Conservation (phyloP, 306 rosid genomes). For the Lotus japonicus region DNA sequence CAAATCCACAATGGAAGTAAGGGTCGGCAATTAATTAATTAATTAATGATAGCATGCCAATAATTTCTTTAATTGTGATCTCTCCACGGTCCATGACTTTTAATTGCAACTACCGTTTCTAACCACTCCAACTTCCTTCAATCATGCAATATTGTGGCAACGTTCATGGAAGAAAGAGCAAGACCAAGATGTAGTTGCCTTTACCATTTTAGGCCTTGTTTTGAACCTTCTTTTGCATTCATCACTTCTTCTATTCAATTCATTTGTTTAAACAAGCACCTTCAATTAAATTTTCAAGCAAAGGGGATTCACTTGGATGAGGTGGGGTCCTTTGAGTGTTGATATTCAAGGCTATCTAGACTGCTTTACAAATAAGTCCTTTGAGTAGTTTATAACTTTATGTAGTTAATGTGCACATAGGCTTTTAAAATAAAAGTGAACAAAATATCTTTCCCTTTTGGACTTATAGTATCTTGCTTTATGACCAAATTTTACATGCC, state of each 20-base stretch:
- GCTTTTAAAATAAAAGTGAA: not conserved
- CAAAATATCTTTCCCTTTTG: not conserved
- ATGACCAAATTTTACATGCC: slow-evolving; percentile 10
- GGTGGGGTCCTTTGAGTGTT: slow-evolving; percentile 29
- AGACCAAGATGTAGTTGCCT: slow-evolving; percentile 14
- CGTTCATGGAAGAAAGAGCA: slow-evolving; percentile 12
- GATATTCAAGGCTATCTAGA: slow-evolving; percentile 21
- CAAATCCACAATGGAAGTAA: slow-evolving; percentile 14
- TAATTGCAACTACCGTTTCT: slow-evolving; percentile 19
- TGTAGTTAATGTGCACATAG: not conserved
- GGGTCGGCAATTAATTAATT: slow-evolving; percentile 18
- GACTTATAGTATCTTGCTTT: not conserved
- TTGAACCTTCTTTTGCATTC: slow-evolving; percentile 10
- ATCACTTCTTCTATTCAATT: not conserved
- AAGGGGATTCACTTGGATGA: not conserved
- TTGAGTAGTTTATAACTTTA: no score
- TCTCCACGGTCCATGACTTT: slow-evolving; percentile 23
- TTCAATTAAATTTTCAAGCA: not conserved
- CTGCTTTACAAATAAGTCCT: not conserved
- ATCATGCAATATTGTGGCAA: slow-evolving; percentile 41
- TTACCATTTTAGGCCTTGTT: slow-evolving; percentile 20
- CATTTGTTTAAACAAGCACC: slow-evolving; percentile 13
- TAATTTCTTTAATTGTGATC: slow-evolving; percentile 25
- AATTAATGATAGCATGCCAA: slow-evolving; percentile 5
- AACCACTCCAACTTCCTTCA: slow-evolving; percentile 38